Base-by-base conservation (phyloP, 768 basidiomycete species). In the Trametes coccinea region DNA sequence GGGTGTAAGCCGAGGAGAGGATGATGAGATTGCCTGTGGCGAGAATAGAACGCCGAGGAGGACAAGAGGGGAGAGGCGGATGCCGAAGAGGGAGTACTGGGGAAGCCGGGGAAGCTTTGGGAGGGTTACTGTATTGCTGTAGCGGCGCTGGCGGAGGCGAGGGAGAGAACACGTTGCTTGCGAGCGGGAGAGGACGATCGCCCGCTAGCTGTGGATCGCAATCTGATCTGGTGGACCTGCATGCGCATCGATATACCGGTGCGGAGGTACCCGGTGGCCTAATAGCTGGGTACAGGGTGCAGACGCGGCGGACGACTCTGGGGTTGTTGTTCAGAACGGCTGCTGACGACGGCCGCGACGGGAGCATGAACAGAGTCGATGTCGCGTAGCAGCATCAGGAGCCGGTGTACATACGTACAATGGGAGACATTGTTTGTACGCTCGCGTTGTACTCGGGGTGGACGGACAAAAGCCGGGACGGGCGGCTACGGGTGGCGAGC, bases 211-310 rank as follows among this genome's bases (percentile, higher is more conserved):
- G 22, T 43, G 45, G 59, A 64, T 64, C 62, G 62, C 58, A 64
- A 64, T 64, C 62, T 60, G 62, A 64, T 64, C 62, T 64, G 62
- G 48, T 47, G 55, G 53, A 59, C 58, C 34, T 51, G 54, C 54
- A 60, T 64, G 22, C 22, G 22, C 22, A 22, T 22, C 22, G 22
- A 22, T 22, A 22, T 22, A 43, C 49, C 48, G 58, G 43, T 17
- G 47, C 44, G 58, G 53, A 46, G 14, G 48, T 41, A 49, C 40
- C 56, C 55, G 60, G 54, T 43, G 22, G 16, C 11, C 17, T 22
- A 22, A 31, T 17, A 17, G 52, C 40, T 50, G 56, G 61, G 61
- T 58, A 62, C 29, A 62, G 61, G 61, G 61, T 62, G 50, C 56
- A 5, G 14, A 16, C n/a, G 45, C 5, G 4, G n/a, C 53, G 27